Percentiles rank a stretch among this genome's conserved stretches.
Evolutionary conservation across 2,329 filamentous ascomycete species (phyloP).

Genomic region (Westerdykella aurantiaca): DNA sequence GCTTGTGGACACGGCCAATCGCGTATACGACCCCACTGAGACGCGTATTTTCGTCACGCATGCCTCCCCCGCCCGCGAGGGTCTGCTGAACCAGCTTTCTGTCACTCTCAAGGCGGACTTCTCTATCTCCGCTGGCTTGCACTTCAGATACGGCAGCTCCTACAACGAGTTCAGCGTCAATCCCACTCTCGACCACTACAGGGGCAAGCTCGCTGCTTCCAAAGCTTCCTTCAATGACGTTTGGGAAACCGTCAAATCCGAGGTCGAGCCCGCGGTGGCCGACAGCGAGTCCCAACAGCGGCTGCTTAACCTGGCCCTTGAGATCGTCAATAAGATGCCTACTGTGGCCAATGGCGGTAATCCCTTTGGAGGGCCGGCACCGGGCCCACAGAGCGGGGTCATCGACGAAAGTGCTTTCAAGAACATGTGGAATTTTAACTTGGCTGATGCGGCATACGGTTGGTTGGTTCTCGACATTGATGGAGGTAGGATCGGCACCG

Average conservation of each 20-base stretch:
- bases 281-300: conserved; percentile 93
- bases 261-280: conserved; percentile 89
- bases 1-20: conserved; percentile 93
- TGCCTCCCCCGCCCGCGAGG: conserved; percentile 91
- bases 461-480: conserved; percentile 94
- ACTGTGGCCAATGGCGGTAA: conserved; percentile 91
- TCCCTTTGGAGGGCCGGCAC: conserved; percentile 83
- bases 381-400: conserved; percentile 70
- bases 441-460: conserved; percentile 94
- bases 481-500: conserved; percentile 89
- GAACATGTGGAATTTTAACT: conserved; percentile 99
- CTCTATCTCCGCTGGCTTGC: conserved; percentile 91
- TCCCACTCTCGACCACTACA: conserved; percentile 94
- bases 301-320: conserved; percentile 81
- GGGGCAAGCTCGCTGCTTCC: conserved; percentile 93
- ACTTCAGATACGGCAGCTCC: conserved; percentile 97
- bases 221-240: conserved; percentile 99
- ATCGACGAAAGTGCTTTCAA: conserved; percentile 99
- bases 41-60: conserved; percentile 96
- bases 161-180: conserved; percentile 99
- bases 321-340: conserved; percentile 97
- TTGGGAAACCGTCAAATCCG: conserved; percentile 95
- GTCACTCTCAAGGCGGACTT: conserved; percentile 97
- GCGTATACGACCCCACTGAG: conserved; percentile 96
- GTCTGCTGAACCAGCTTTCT: conserved; percentile 93